A percentile compares a stretch with the other conserved stretches of the same genome.
Conservation (phyloP, 331 rosid genomes). For the Stylosanthes scabra region DNA sequence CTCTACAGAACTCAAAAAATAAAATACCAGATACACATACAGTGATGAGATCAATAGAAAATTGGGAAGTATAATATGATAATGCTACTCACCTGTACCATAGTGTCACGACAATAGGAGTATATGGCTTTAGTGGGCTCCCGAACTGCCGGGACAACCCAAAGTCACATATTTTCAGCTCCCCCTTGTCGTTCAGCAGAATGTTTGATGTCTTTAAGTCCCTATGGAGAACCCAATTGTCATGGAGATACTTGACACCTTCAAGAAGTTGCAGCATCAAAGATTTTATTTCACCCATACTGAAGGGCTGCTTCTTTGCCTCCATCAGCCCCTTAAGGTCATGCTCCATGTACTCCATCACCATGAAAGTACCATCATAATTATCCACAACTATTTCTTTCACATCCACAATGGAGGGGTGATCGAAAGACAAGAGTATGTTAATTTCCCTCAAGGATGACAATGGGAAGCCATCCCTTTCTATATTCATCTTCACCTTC, state of each 20-base stretch:
- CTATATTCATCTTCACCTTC: constrained; percentile 90
- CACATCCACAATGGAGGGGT: constrained; percentile 84
- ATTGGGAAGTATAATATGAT: neutral
- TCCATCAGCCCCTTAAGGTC: constrained; percentile 80
- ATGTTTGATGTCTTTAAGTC: constrained; percentile 94
- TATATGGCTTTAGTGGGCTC: constrained; percentile 83
- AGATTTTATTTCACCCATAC: constrained; percentile 81
- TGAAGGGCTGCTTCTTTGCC: constrained; percentile 68
- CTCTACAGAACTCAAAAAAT: neutral
- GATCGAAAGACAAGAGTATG: constrained; percentile 79
- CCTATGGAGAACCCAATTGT: constrained; percentile 94
- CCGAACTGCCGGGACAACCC: constrained; percentile 96
- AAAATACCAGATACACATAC: neutral
- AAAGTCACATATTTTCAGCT: constrained; percentile 90
- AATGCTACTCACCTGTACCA: constrained; percentile 82
- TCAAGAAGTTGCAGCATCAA: constrained; percentile 75
- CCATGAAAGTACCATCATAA: constrained; percentile 83
- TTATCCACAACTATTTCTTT: constrained; percentile 88
- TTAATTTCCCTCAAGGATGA: constrained; percentile 93
- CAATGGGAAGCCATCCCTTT: constrained; percentile 84
- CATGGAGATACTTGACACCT: constrained; percentile 93
- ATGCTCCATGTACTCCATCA: constrained; percentile 90
- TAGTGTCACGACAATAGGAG: constrained; percentile 86
- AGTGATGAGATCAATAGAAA: neutral
- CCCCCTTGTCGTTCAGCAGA: constrained; percentile 75